Conservation (phyloP, 139 green algal species). For the Gonium pectorale region DNA sequence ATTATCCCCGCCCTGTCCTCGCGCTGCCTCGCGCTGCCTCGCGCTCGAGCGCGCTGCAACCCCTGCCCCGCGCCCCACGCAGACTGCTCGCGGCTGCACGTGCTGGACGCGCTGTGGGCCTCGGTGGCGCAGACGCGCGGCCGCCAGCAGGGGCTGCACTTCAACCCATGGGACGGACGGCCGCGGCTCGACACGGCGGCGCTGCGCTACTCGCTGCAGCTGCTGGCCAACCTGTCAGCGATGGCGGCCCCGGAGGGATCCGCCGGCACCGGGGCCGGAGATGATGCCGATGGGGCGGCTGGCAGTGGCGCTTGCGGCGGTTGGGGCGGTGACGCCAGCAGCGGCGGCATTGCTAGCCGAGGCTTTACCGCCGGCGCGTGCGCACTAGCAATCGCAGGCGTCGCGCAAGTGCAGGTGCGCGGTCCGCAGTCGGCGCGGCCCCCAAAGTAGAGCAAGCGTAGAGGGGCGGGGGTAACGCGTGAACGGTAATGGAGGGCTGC, state of each 20-base stretch:
- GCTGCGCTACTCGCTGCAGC: constrained; percentile 3
- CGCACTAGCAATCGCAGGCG: background rate
- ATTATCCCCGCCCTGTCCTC: too few species aligned
- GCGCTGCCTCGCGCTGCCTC: too few species aligned
- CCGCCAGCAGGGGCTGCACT: background rate
- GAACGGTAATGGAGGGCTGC: too few species aligned
- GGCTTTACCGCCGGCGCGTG: background rate
- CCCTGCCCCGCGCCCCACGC: too few species aligned
- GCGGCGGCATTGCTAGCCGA: background rate
- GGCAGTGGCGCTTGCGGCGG: too few species aligned
- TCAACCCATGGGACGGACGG: background rate
- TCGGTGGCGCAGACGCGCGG: background rate
- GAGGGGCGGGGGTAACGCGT: too few species aligned
- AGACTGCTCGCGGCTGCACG: background rate
- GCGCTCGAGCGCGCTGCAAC: too few species aligned
- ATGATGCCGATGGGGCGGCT: too few species aligned
- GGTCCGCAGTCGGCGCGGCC: too few species aligned
- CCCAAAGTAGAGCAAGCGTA: too few species aligned
- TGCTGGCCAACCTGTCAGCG: background rate
- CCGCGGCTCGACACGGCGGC: background rate
- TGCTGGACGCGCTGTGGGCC: constrained; percentile 7
- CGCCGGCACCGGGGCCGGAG: too few species aligned
- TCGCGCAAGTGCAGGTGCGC: background rate
- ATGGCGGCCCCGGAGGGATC: too few species aligned
- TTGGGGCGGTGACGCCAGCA: background rate